Conservation (phyloP, 2,329 filamentous ascomycete genomes). For the Sphaerulina vaccinii region DNA sequence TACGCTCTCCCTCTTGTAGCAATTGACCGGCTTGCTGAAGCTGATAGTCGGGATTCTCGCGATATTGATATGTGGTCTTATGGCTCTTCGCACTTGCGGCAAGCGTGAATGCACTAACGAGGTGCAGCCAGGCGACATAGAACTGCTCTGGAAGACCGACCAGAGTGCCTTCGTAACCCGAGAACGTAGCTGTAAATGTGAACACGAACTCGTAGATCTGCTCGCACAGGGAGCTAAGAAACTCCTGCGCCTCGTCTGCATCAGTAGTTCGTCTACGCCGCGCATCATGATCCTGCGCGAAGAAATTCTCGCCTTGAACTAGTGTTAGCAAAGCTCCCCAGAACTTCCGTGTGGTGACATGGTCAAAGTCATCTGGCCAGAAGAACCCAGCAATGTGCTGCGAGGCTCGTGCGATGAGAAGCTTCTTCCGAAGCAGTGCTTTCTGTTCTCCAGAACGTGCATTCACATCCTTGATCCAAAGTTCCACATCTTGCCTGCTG, state of each 20-base stretch:
- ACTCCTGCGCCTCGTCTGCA: constrained; percentile 1
- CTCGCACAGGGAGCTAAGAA: constrained; percentile 4
- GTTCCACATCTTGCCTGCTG: background rate
- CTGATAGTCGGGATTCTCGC: constrained; percentile 1
- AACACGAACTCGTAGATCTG: constrained; percentile 3
- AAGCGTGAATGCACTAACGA: constrained; percentile 13
- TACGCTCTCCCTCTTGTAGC: constrained; percentile 7
- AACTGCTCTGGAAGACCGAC: constrained; percentile 9
- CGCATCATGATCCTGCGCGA: too few species aligned
- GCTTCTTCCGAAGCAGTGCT: background rate
- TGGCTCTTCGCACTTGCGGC: background rate
- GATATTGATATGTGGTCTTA: background rate
- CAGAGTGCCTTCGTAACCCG: background rate
- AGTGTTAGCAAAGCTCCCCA: constrained; percentile 13
- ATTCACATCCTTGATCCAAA: background rate
- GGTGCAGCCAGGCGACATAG: constrained; percentile 16
- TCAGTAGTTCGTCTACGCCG: background rate
- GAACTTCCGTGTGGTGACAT: constrained; percentile 13
- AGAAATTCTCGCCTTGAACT: constrained; percentile 5
- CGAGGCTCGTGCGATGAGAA: constrained; percentile 4
- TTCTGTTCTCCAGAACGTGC: background rate
- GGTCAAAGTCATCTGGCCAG: constrained; percentile 14
- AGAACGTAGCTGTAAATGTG: constrained; percentile 9
- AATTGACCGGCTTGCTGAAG: background rate
- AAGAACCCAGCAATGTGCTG: constrained; percentile 16